Evolutionary conservation across 495 filamentous ascomycete species (phyloP).

Genomic region (Xylaria venustula): DNA sequence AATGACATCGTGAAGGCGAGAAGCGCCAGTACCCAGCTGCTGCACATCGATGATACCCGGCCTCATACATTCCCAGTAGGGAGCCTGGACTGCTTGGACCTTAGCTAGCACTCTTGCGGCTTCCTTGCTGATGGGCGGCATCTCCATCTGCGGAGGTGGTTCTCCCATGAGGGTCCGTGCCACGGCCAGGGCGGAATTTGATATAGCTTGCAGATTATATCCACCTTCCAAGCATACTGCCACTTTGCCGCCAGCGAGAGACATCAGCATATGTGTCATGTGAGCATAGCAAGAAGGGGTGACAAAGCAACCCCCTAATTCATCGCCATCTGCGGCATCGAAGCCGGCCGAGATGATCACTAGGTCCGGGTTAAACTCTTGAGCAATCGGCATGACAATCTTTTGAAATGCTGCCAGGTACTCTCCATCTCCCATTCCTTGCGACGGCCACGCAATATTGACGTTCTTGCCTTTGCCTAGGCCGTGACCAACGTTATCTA

Average conservation of each 20-base stretch:
- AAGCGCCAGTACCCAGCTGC: slow-evolving; percentile 33
- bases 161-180: slow-evolving; percentile 93
- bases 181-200: slow-evolving; percentile 86
- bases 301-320: slow-evolving; percentile 87
- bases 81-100: slow-evolving; percentile 52
- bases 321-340: slow-evolving; percentile 90
- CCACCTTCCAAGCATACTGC: slow-evolving; percentile 93
- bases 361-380: slow-evolving; percentile 90
- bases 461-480: slow-evolving; percentile 83
- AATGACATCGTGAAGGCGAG: slow-evolving; percentile 63
- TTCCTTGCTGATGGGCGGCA: slow-evolving; percentile 48
- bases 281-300: slow-evolving; percentile 90
- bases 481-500: slow-evolving; percentile 72
- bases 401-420: slow-evolving; percentile 96
- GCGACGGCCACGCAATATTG: slow-evolving; percentile 89
- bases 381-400: slow-evolving; percentile 94
- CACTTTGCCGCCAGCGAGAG: slow-evolving; percentile 85
- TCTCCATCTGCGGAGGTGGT: slow-evolving; percentile 68
- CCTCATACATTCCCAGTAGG: slow-evolving; percentile 62
- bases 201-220: slow-evolving; percentile 91
- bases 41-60: slow-evolving; percentile 46
- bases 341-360: slow-evolving; percentile 97
- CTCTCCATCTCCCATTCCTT: slow-evolving; percentile 95
- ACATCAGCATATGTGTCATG: slow-evolving; percentile 99
- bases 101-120: slow-evolving; percentile 49